Evolutionary conservation across 805 yeast genomes (phyloP), one percentile per base, ranked within the genome.

Genomic region (Lipomyces spencermartinsiae): DNA sequence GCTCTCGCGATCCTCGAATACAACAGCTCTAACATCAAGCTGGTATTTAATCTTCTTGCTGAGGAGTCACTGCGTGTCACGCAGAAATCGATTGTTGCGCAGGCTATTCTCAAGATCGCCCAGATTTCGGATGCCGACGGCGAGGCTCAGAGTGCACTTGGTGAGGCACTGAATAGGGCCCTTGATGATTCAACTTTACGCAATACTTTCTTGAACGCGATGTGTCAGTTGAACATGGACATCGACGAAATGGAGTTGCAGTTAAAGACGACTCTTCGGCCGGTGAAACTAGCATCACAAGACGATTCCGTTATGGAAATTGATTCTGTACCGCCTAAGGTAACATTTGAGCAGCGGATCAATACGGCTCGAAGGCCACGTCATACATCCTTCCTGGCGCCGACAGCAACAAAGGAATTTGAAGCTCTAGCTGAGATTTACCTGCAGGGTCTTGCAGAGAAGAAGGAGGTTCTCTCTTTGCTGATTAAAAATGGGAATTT

Each of bases 1-100:
- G 74, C 80, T 6, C 78, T 83, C 66, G 80, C 87, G 4, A 75
- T 83, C 35, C 73, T 83, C 16, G 80, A 84, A 65, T 82, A 80
- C 67, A 82, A 82, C 63, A 82, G 82, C 56, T 77, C 78, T 22
- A 60, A 71, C 8, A 56, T 74, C 4, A 58, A 33, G 16, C 55
- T 64, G 29, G 62, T 61, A 16, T 61, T 68, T 29, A n/a, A 57
- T n/a, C 25, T 62, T 34, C 61, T 69, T 7, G 29, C 55, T 16
- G 61, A 53, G 25, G 6, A 19, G 10, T 7, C 56, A 10, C 63
- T 69, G 12, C 37, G 65, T 4, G 56, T 22, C 8, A n/a, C 62
- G 14, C 72, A 69, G 54, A 58, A 22, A 22, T 33, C 25, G 12
- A 22, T 49, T 33, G 35, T 69, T 29, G 49, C 68, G 29, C 57